phyloP scores from a whole-genome alignment of 345 rosid species.

The Sisymbrium irio region DNA sequence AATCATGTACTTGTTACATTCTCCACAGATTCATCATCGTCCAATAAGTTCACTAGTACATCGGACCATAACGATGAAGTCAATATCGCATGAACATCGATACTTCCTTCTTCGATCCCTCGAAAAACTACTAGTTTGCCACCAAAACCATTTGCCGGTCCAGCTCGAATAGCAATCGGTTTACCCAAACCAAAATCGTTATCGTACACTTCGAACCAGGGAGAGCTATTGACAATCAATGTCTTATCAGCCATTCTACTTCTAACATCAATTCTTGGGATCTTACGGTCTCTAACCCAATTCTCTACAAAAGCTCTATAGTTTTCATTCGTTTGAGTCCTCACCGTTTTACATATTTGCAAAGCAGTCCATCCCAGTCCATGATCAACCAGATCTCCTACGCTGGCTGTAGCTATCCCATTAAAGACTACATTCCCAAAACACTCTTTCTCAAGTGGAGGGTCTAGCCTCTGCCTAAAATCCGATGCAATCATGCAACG shows the following conservation, averaged over 20 bases:
- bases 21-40: not conserved
- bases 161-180: slow-evolving; percentile 7
- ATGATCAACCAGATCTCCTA: slow-evolving; percentile 2
- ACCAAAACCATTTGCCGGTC: not conserved
- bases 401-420: not conserved
- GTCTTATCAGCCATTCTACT: not conserved
- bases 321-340: slow-evolving; percentile 10
- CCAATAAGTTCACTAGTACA: not conserved
- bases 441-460: slow-evolving; percentile 19
- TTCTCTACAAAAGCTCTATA: not conserved
- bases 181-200: slow-evolving; percentile 44
- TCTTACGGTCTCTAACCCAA: not conserved
- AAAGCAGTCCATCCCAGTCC: slow-evolving; percentile 6
- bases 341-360: slow-evolving; percentile 1
- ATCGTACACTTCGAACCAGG: slow-evolving; percentile 36
- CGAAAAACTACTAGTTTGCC: slow-evolving; percentile 1
- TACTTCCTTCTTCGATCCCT: slow-evolving; percentile 22
- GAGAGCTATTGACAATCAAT: not conserved
- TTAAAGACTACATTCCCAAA: not conserved
- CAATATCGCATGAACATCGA: slow-evolving; percentile 14
- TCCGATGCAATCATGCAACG: not conserved
- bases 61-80: not conserved
- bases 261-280: not conserved
- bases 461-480: slow-evolving; percentile 22
- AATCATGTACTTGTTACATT: not conserved